These are phyloP conservation scores for Actinomucor elegans DNA, from an alignment of 371 early-diverging fungal genomes.

Conservation along the genomic window DNA sequence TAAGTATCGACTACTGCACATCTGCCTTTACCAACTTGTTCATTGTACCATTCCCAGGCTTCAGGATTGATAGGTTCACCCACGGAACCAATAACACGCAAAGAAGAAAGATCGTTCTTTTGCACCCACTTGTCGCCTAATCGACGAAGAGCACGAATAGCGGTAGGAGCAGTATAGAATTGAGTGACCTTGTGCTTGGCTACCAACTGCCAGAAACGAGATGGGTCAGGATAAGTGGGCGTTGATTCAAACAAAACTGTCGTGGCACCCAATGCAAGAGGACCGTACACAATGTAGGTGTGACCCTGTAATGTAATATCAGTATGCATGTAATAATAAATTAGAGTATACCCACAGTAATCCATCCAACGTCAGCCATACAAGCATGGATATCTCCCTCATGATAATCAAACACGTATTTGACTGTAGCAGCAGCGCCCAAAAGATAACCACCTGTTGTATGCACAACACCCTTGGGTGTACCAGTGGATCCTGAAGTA, in stretches of 20 bases:
- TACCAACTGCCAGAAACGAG: constrained; percentile 83
- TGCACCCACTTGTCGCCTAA: constrained; percentile 84
- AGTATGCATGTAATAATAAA: not conserved
- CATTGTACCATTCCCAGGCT: constrained; percentile 96
- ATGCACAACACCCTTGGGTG: constrained; percentile 93
- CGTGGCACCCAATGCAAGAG: constrained; percentile 86
- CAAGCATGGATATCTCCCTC: constrained; percentile 83
- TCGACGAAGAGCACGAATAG: constrained; percentile 91
- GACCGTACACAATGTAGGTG: constrained; percentile 95
- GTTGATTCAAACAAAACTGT: constrained; percentile 93
- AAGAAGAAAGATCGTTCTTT: constrained; percentile 70
- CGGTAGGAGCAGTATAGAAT: constrained; percentile 99
- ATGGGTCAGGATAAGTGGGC: constrained; percentile 84
- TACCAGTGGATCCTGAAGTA: constrained; percentile 94
- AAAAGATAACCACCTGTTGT: constrained; percentile 95
- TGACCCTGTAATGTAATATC: constrained; percentile 60
- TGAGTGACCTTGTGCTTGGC: constrained; percentile 91
- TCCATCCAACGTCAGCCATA: constrained; percentile 75
- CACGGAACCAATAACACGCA: constrained; percentile 93
- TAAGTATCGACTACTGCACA: constrained; percentile 97
- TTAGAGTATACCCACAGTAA: not conserved
- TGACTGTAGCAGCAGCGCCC: constrained; percentile 83
- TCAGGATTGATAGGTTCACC: constrained; percentile 99
- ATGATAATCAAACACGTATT: constrained; percentile 91
- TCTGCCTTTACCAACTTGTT: constrained; percentile 82